Conservation (phyloP, 2,329 filamentous ascomycete species). For the Epichloe sibirici region DNA sequence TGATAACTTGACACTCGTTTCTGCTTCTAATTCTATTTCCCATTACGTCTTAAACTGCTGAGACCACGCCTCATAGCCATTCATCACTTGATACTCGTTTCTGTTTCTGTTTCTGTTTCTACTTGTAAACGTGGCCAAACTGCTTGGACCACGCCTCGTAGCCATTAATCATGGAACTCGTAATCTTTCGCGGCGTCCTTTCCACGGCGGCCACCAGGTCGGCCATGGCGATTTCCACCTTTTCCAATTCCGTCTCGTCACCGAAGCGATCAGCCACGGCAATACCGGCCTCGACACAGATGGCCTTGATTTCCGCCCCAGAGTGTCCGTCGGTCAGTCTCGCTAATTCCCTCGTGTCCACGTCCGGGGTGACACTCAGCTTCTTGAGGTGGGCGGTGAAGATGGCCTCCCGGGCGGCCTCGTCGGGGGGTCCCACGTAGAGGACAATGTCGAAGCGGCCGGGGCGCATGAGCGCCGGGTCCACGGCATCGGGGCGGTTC, state of each 20-base stretch:
- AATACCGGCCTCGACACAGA: constrained; percentile 34
- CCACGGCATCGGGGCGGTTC: constrained; percentile 76
- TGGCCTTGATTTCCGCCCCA: constrained; percentile 63
- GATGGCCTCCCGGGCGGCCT: constrained; percentile 62
- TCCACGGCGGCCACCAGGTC: constrained; percentile 33
- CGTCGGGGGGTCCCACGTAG: constrained; percentile 73
- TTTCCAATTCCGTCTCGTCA: constrained; percentile 16
- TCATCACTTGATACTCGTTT: constrained; percentile 25
- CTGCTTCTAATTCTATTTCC: no score
- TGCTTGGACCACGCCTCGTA: constrained; percentile 44
- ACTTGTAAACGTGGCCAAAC: constrained; percentile 15
- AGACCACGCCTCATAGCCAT: no score
- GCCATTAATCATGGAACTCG: constrained; percentile 40
- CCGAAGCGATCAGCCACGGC: constrained; percentile 28
- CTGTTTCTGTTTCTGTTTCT: no score
- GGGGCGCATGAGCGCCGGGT: constrained; percentile 73
- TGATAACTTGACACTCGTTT: constrained; percentile 6
- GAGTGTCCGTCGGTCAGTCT: constrained; percentile 62
- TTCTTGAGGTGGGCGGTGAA: constrained; percentile 54
- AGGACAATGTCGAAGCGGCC: constrained; percentile 77
- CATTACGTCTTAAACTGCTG: no score
- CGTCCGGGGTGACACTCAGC: constrained; percentile 46
- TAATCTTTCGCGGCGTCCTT: constrained; percentile 44
- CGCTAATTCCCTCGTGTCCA: constrained; percentile 55
- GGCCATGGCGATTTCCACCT: constrained; percentile 25